These are phyloP conservation scores for Pichia insulana DNA, from an alignment of 805 yeast genomes.

Conservation along the genomic window DNA sequence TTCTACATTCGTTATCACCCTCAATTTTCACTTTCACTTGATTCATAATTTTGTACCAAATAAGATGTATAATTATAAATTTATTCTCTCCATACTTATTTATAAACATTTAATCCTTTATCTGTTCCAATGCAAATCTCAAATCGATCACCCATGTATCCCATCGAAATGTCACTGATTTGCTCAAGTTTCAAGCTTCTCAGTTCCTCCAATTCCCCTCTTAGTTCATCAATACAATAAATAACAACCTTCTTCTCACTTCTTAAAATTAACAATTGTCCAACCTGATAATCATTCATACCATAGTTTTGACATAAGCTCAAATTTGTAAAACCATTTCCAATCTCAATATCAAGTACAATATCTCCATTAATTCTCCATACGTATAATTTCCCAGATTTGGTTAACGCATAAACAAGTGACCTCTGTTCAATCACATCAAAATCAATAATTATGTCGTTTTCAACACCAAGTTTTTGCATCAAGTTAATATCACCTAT, in stretches of 20 bases:
- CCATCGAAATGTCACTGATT: not conserved
- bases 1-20: not conserved
- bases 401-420: slow-evolving; percentile 33
- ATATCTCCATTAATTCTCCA: slow-evolving; percentile 5
- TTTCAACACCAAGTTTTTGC: slow-evolving; percentile 32
- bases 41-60: not conserved
- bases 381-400: slow-evolving; percentile 43
- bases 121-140: not conserved
- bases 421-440: slow-evolving; percentile 26
- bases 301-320: slow-evolving; percentile 1
- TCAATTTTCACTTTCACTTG: too few species aligned
- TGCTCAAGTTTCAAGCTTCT: not conserved
- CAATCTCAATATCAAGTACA: not conserved
- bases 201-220: not conserved
- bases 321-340: not conserved
- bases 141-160: not conserved
- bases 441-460: slow-evolving; percentile 23
- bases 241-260: slow-evolving; percentile 10
- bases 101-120: not conserved
- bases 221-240: not conserved
- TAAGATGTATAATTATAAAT: not conserved
- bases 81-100: not conserved
- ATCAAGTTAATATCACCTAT: slow-evolving; percentile 23
- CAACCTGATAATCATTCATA: slow-evolving; percentile 1
- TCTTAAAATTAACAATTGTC: slow-evolving; percentile 9